These are phyloP conservation scores for Mrakia hoshinonis DNA, from an alignment of 768 basidiomycete species.

Conservation along the genomic window DNA sequence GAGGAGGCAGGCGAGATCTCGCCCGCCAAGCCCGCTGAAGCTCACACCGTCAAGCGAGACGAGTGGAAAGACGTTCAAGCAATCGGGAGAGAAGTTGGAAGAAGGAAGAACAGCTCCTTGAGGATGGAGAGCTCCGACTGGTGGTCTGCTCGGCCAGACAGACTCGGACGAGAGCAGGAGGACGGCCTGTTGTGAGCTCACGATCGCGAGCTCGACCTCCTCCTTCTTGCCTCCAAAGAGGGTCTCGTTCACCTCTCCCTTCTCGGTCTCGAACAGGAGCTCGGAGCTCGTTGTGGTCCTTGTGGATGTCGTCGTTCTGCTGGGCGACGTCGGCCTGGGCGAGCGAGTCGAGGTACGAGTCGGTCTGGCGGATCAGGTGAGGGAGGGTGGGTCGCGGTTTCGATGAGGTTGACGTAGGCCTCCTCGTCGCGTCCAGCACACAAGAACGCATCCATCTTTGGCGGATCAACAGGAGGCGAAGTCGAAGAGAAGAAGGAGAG, in stretches of 20 bases:
- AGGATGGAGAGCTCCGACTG: too few species aligned
- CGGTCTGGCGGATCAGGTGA: conserved; percentile 87
- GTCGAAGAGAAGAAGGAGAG: neutral
- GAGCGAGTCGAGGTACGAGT: conserved; percentile 85
- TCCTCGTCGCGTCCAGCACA: too few species aligned
- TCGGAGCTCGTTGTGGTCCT: conserved; percentile 31
- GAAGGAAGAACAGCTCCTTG: too few species aligned
- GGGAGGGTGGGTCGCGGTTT: conserved; percentile 99
- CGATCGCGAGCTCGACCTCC: conserved; percentile 61
- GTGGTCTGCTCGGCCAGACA: too few species aligned
- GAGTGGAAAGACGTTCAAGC: too few species aligned
- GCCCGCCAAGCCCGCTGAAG: too few species aligned
- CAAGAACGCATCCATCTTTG: too few species aligned
- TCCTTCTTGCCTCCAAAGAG: conserved; percentile 46
- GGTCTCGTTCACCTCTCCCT: conserved; percentile 29
- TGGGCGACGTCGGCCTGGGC: conserved; percentile 91
- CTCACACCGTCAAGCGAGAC: too few species aligned
- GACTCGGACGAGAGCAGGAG: too few species aligned
- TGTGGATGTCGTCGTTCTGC: conserved; percentile 56
- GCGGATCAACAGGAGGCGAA: neutral
- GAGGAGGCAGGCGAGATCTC: too few species aligned
- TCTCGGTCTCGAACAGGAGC: conserved; percentile 38
- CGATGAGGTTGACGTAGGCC: conserved; percentile 98
- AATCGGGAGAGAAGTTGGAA: too few species aligned
- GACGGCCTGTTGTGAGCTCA: too few species aligned